Conservation (phyloP, 1,284 basidiomycete genomes). For the Pseudozyma hubeiensis region DNA sequence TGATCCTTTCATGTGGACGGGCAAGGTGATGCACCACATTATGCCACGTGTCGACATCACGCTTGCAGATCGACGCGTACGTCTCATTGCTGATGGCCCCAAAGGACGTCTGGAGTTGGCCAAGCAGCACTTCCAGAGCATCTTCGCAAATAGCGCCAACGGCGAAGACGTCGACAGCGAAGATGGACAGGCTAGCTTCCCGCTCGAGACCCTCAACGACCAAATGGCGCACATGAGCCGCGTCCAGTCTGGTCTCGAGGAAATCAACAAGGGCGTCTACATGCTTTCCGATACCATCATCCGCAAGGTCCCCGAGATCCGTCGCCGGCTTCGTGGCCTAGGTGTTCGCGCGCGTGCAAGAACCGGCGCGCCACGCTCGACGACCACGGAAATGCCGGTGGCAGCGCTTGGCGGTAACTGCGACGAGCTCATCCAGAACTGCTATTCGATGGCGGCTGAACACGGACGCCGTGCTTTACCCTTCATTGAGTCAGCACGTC, state of each 20-base stretch:
- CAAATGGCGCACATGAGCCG: slow-evolving; percentile 90
- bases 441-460: slow-evolving; percentile 93
- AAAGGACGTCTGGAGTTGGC: slow-evolving; percentile 80
- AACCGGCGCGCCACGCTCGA: slow-evolving; percentile 25
- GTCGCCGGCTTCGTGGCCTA: slow-evolving; percentile 42
- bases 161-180: slow-evolving; percentile 55
- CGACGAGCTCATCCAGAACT: slow-evolving; percentile 87
- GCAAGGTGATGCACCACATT: slow-evolving; percentile 76
- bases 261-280: slow-evolving; percentile 88
- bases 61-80: slow-evolving; percentile 64
- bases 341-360: slow-evolving; percentile 22
- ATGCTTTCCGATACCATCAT: slow-evolving; percentile 92
- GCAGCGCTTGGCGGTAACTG: slow-evolving; percentile 42
- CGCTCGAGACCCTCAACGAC: slow-evolving; percentile 77
- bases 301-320: slow-evolving; percentile 72
- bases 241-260: slow-evolving; percentile 89
- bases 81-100: slow-evolving; percentile 76
- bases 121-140: slow-evolving; percentile 78
- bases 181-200: slow-evolving; percentile 57
- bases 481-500: slow-evolving; percentile 63
- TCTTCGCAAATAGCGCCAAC: slow-evolving; percentile 38
- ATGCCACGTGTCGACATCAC: slow-evolving; percentile 62
- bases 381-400: slow-evolving; percentile 21
- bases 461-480: slow-evolving; percentile 71
- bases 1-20: slow-evolving; percentile 92